phyloP scores from a whole-genome alignment of 2,329 filamentous ascomycete genomes.

The Pseudodiploospora longispora region DNA sequence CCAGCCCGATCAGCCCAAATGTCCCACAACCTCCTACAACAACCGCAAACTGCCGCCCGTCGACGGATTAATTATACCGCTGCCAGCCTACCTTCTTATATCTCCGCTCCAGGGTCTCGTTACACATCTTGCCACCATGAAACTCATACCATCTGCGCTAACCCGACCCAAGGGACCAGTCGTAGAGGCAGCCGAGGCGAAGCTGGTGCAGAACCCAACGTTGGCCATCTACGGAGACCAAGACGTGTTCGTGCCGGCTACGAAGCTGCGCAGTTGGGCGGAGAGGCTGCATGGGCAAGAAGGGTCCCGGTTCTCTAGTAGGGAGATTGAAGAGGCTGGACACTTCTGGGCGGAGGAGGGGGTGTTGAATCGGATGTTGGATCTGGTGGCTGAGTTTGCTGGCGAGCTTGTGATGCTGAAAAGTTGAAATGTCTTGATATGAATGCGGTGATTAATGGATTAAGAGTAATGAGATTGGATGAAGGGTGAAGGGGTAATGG shows the following conservation, averaged over 20 bases:
- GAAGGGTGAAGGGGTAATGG: too few relatives aligned
- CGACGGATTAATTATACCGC: conserved; percentile 27
- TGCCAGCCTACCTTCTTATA: conserved; percentile 53
- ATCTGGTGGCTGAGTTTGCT: conserved; percentile 19
- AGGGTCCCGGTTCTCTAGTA: conserved; percentile 37
- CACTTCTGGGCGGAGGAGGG: conserved; percentile 57
- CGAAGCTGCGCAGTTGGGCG: conserved; percentile 60
- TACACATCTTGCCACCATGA: conserved; percentile 55
- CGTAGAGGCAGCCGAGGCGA: conserved; percentile 36
- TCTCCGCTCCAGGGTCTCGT: conserved; percentile 58
- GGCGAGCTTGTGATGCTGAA: conserved; percentile 9
- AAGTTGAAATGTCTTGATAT: neutral
- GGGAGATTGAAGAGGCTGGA: conserved; percentile 45
- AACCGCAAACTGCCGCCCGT: conserved; percentile 24
- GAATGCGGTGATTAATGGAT: too few relatives aligned
- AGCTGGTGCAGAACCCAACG: conserved; percentile 51
- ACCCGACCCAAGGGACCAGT: conserved; percentile 15
- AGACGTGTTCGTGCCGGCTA: conserved; percentile 63
- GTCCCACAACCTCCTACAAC: conserved; percentile 2
- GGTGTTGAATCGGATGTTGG: conserved; percentile 27
- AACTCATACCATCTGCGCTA: conserved; percentile 33
- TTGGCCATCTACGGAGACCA: conserved; percentile 67
- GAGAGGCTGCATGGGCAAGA: conserved; percentile 37
- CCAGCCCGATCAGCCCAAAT: conserved; percentile 5
- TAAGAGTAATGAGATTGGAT: too few relatives aligned